Evolutionary conservation across 2,329 filamentous ascomycete species (phyloP), one percentile per base, ranked within the genome.

Genomic region (Paraphaeosphaeria minitans): DNA sequence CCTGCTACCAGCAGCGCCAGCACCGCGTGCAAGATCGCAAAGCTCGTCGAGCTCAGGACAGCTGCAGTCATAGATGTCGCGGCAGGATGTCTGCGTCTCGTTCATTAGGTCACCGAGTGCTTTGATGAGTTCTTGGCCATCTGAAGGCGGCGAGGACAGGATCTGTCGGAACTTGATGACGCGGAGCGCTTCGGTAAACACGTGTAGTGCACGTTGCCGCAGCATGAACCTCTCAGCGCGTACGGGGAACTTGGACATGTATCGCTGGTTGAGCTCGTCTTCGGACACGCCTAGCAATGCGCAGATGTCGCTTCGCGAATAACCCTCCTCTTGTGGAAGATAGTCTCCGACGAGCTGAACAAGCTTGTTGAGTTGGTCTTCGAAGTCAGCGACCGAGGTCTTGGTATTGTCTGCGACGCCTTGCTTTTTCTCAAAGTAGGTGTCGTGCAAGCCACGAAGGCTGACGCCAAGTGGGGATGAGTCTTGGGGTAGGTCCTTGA

Each of bases 21-120:
- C 91, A 16, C 81, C 83, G 29, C 88, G 84, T 0, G 93, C 93
- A 65, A 98, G 89, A 41, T 83, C 77, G 77, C 94, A 98, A 39
- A 99, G 85, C 61, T 91, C 84, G 75, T 99, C 94, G n/a, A 98
- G 85, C 77, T 98, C 93, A 0, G 91, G 88, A 69, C 92, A 96
- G 69, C 90, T 95, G 80, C 94, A 98, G 71, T 97, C 92, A 78
- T 95, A 99, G 4, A 91, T 78, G 16, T 93, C 89, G 53, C 92
- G 85, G 77, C 94, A 98, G 8, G 91, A 96, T 43, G 87, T 86
- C 74, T 99, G 95, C 0, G 93, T 97, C 68, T 89, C 86, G 77
- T 97, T 97, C 82, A 99, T 88, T 13, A 98, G 82, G 45, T 85
- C 86, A 29, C 95, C 95, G 0, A 99, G 87, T 53, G 85, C 83